phyloP scores from a whole-genome alignment of 1,284 basidiomycete species.

The Leucoagaricus sp. region DNA sequence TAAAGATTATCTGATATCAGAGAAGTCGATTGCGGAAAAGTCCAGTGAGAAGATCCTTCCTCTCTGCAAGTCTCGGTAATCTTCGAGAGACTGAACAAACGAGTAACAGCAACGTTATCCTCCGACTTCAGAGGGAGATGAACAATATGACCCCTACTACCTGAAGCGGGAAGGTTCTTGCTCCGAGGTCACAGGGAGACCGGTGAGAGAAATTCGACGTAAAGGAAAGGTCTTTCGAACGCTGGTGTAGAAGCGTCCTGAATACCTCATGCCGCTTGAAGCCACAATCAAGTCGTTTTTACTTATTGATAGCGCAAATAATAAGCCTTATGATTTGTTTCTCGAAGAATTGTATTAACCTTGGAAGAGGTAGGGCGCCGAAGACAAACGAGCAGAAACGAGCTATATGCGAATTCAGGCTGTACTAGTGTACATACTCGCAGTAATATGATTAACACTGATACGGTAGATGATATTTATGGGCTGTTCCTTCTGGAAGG shows the following conservation, averaged over 20 bases:
- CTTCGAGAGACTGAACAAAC: constrained; percentile 1
- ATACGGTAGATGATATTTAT: constrained; percentile 10
- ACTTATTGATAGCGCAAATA: background rate
- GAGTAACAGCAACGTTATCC: constrained; percentile 5
- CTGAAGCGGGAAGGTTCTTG: constrained; percentile 10
- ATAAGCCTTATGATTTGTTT: background rate
- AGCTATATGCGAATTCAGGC: background rate
- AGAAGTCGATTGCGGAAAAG: background rate
- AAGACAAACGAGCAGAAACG: background rate
- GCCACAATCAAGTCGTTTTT: background rate
- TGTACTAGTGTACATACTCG: background rate
- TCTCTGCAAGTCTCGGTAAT: background rate
- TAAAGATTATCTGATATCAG: constrained; percentile 5
- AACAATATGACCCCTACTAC: background rate
- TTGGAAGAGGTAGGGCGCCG: background rate
- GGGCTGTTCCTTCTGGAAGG: constrained; percentile 1
- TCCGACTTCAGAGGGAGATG: constrained; percentile 10
- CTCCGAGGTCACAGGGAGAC: constrained; percentile 14
- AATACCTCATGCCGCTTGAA: constrained; percentile 7
- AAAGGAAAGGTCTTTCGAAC: constrained; percentile 13
- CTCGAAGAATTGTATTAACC: background rate
- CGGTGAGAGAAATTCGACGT: constrained; percentile 15
- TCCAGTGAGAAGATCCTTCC: background rate
- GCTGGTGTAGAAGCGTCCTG: constrained; percentile 10
- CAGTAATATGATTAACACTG: constrained; percentile 1